Conservation (phyloP, 139 green algal genomes). For the Tetraselmis striata region DNA sequence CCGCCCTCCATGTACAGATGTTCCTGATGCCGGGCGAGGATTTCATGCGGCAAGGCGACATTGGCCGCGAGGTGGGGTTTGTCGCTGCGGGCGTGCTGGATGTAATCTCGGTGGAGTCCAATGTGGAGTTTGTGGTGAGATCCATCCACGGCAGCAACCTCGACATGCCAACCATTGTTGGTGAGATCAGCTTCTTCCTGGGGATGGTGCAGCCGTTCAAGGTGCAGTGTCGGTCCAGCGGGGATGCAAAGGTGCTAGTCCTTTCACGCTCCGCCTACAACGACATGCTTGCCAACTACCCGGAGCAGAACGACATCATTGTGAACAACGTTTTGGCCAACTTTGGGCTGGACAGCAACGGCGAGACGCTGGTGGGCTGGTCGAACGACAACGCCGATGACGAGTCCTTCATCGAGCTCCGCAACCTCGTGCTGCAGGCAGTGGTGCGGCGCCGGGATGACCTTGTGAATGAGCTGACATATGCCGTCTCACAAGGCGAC, state of each 20-base stretch:
- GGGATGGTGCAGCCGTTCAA: slow-evolving; percentile 26
- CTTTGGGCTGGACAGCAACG: slow-evolving; percentile 24
- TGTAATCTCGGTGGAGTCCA: slow-evolving; percentile 15
- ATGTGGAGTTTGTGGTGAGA: slow-evolving; percentile 6
- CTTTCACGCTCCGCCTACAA: slow-evolving; percentile 28
- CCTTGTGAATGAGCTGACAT: slow-evolving; percentile 20
- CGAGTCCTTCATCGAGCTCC: slow-evolving; percentile 14
- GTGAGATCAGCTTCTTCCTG: slow-evolving; percentile 34
- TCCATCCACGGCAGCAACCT: slow-evolving; percentile 7
- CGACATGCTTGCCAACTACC: slow-evolving; percentile 27
- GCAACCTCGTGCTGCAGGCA: slow-evolving; percentile 19
- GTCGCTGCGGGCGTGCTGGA: slow-evolving; percentile 24
- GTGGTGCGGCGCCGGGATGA: slow-evolving; percentile 28
- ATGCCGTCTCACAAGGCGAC: slow-evolving; percentile 25
- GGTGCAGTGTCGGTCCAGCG: slow-evolving; percentile 12
- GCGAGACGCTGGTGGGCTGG: slow-evolving; percentile 9
- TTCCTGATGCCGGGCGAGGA: slow-evolving; percentile 36
- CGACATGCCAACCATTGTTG: slow-evolving; percentile 12
- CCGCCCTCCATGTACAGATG: no score
- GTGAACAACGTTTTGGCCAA: slow-evolving; percentile 25
- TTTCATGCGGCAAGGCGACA: slow-evolving; percentile 22
- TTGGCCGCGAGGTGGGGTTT: slow-evolving; percentile 28
- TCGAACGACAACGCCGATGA: slow-evolving; percentile 7
- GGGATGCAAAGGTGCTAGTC: slow-evolving; percentile 27
- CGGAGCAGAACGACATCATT: slow-evolving; percentile 36